Evolutionary conservation across 2,329 filamentous ascomycete species (phyloP), one percentile per base, ranked within the genome.

Genomic region (Pseudocercospora fijiensis): DNA sequence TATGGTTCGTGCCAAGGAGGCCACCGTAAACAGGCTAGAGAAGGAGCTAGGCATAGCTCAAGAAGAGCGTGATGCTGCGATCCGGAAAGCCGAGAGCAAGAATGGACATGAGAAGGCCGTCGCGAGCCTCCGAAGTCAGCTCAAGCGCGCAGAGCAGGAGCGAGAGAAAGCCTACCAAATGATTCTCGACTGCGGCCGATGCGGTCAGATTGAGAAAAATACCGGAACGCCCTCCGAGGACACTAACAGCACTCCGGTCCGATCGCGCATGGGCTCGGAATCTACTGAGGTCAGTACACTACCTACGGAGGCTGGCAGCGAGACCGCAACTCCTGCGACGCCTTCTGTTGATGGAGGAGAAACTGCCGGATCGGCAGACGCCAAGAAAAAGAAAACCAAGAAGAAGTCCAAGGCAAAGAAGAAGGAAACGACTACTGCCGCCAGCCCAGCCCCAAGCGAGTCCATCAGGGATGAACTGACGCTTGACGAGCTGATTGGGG

Each of bases 361-460:
- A 47, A 30, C 64, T 18, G 69, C 65, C 13, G 66, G 61, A 11
- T 53, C 78, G 13, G 77, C 73, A 13, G 76, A 80, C 10, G 79
- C 79, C 64, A 94, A 92, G 79, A 96, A 91, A 78, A 93, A 91
- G 77, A 96, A 92, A 68, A 91, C 73, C 68, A 81, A 81, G 69
- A 81, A 94, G 81, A 96, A 78, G 69, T 79, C 80, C 59, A 81
- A 91, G 75, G 95, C 93, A 80, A 96, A 96, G 84, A 90, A 96
- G 84, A 90, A 93, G 81, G 86, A 27, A 18, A 33, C n/a, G 18
- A 8, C n/a, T 20, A 47, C 37, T 8, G 27, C 37, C 20, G 47
- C 85, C 18, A 85, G 60, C 33, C 28, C 61, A 47, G 83, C 30
- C 86, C 85, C 67, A 76, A 65, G 63, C 5, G 61, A 64, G 18